Evolutionary conservation across 176 grass and related monocot genomes (phyloP).

Genomic region (Chrysopogon serrulatus): DNA sequence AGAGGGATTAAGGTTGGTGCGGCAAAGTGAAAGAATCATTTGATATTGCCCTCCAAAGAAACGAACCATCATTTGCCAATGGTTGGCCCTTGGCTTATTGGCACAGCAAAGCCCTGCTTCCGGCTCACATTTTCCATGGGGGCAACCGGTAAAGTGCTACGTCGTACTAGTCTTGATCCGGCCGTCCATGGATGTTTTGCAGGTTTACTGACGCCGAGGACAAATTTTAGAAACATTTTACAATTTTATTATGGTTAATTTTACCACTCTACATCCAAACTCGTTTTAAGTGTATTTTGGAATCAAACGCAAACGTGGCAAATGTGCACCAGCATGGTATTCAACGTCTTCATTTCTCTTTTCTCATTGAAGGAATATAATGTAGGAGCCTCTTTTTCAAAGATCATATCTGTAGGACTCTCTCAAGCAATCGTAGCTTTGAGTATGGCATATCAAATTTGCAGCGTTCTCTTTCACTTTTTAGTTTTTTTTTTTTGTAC

Average conservation of each 20-base stretch:
- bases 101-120: neutral
- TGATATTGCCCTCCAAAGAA: neutral
- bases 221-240: neutral
- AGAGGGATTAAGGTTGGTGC: neutral
- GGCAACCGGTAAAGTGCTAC: neutral
- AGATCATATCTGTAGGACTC: neutral
- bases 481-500: neutral
- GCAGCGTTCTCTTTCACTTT: neutral
- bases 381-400: no score
- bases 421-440: neutral
- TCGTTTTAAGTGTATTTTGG: neutral
- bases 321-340: neutral
- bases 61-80: slow-evolving; percentile 6
- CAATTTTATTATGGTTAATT: neutral
- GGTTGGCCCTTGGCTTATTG: neutral
- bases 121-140: neutral
- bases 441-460: neutral
- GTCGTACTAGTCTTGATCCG: neutral
- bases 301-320: neutral
- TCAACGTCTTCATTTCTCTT: neutral
- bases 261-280: neutral
- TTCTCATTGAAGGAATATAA: neutral
- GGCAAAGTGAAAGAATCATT: neutral
- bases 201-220: neutral
- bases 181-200: neutral